Conservation (phyloP, 257 asterid genomes). For the Jacaranda copaia region DNA sequence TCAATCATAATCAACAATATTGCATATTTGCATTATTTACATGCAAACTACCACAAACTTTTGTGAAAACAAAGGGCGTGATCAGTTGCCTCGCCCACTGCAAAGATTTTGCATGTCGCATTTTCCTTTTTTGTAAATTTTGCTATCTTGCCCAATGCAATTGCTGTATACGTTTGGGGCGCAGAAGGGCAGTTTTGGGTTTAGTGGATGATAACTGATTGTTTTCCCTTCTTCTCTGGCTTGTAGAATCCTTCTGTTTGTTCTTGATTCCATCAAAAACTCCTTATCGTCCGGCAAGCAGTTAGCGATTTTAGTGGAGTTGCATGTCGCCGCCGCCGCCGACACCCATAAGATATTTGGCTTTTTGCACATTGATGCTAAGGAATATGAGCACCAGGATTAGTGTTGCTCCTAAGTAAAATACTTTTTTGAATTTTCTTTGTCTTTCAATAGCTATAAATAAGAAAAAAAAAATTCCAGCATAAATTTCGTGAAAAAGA, state of each 20-base stretch:
- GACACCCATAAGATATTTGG: not conserved
- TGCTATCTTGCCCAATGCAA: not conserved
- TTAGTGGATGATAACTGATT: not conserved
- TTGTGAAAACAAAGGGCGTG: too few species aligned
- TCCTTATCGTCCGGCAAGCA: conserved; percentile 26
- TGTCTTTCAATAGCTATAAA: too few species aligned
- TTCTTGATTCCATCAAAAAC: conserved; percentile 39
- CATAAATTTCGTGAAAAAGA: too few species aligned
- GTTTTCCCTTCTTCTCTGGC: not conserved
- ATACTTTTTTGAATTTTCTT: too few species aligned
- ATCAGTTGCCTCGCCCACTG: not conserved
- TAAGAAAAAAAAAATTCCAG: too few species aligned
- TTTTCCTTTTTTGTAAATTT: not conserved
- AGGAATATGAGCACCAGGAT: not conserved
- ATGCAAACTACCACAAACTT: too few species aligned
- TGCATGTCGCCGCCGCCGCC: conserved; percentile 6
- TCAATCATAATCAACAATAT: too few species aligned
- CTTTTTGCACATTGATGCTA: not conserved
- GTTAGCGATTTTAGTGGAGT: conserved; percentile 27
- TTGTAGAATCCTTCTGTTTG: conserved; percentile 39
- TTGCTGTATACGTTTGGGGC: not conserved
- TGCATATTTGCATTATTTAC: too few species aligned
- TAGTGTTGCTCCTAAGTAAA: conserved; percentile 2
- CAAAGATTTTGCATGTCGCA: not conserved
- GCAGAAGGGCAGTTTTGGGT: not conserved